Evolutionary conservation across 176 grass and related monocot genomes (phyloP).

Genomic region (Oryza punctata): DNA sequence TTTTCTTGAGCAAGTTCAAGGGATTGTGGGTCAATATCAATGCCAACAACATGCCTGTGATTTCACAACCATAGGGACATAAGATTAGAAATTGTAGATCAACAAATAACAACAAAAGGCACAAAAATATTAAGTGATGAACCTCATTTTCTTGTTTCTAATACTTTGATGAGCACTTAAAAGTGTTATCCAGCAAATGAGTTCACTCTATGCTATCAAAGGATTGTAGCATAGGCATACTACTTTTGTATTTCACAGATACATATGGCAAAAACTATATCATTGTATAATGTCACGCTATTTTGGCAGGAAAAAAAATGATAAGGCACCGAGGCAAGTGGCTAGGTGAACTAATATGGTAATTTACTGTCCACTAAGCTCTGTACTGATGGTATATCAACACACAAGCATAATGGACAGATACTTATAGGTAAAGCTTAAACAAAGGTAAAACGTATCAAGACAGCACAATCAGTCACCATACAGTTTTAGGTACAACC

Average conservation of each 20-base stretch:
- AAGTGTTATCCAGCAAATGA: not conserved
- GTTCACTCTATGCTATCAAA: constrained; percentile 7
- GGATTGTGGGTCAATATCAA: constrained; percentile 76
- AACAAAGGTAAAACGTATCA: constrained; percentile 9
- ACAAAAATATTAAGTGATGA: not conserved
- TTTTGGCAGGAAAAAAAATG: constrained; percentile 10
- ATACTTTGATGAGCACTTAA: not conserved
- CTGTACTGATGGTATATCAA: not conserved
- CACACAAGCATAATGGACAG: constrained; percentile 3
- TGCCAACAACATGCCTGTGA: constrained; percentile 74
- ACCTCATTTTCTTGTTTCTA: not conserved
- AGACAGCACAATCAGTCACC: constrained; percentile 21
- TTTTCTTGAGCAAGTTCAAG: constrained; percentile 88
- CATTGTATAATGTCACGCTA: not conserved
- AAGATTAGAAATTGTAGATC: not conserved
- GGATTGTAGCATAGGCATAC: not conserved
- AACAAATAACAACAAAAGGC: constrained; percentile 17
- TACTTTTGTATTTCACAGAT: not conserved
- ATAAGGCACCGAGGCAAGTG: not conserved
- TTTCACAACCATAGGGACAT: not conserved
- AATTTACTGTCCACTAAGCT: not conserved
- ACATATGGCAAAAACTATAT: not conserved
- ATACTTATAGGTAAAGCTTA: not conserved
- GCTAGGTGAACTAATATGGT: not conserved
- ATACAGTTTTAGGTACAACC: not conserved